phyloP scores from a whole-genome alignment of 2,329 filamentous ascomycete species.

The Fusarium oligoseptatum region DNA sequence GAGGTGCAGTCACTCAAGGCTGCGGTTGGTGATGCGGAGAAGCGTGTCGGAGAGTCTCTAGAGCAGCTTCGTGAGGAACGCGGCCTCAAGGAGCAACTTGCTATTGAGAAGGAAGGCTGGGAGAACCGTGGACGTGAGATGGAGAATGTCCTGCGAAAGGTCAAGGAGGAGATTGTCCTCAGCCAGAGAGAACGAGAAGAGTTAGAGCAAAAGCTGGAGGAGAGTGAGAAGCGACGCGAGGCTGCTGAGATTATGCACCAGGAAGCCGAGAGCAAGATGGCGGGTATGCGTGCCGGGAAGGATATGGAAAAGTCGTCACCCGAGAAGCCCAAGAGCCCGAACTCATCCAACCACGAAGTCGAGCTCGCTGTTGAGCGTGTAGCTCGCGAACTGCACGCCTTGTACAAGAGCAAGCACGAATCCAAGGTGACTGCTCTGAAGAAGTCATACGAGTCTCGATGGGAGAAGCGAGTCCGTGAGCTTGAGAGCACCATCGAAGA shows the following conservation, averaged over 20 bases:
- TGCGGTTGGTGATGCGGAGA: constrained; percentile 90
- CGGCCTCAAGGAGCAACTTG: constrained; percentile 76
- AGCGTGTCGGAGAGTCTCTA: constrained; percentile 87
- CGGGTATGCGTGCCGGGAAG: constrained; percentile 77
- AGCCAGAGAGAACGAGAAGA: constrained; percentile 86
- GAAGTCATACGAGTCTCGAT: constrained; percentile 85
- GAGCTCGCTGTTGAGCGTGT: constrained; percentile 91
- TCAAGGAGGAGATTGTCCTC: constrained; percentile 84
- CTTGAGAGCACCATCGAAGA: constrained; percentile 80
- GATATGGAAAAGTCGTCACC: constrained; percentile 56
- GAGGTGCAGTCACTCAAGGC: constrained; percentile 90
- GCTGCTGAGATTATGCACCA: constrained; percentile 82
- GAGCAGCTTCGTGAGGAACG: constrained; percentile 86
- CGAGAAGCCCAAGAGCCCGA: constrained; percentile 54
- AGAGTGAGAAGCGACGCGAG: constrained; percentile 79
- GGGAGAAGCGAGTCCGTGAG: constrained; percentile 88
- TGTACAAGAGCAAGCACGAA: constrained; percentile 98
- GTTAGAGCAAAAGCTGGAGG: constrained; percentile 80
- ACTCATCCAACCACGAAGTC: constrained; percentile 70
- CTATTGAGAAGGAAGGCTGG: constrained; percentile 84
- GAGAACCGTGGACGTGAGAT: constrained; percentile 88
- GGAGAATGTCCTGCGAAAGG: constrained; percentile 82
- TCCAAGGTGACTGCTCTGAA: constrained; percentile 93
- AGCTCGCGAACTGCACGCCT: constrained; percentile 89
- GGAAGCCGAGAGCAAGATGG: constrained; percentile 81